Base-by-base conservation (phyloP, 768 basidiomycete genomes). In the Cantharellus cinnabarinus region DNA sequence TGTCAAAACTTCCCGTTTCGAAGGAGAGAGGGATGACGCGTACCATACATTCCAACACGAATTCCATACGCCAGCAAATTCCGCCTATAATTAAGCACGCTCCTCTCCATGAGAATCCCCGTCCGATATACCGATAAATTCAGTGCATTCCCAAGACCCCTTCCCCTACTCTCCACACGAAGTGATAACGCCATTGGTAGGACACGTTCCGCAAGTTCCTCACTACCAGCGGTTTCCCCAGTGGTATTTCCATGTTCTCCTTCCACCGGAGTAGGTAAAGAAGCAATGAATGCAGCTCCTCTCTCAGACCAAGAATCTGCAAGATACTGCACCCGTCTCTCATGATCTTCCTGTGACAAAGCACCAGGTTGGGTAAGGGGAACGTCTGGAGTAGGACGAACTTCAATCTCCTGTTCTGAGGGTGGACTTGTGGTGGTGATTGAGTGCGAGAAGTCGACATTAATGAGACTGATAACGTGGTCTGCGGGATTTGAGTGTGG, bases 21-120 rank as follows among this genome's bases (percentile, higher is more conserved):
- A 29, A 29, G 44, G 57, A 58, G 15, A 50, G 5, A 42, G 5
- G 52, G 5, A 54, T 7, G 37, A 41, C 0, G 4, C 59, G n/a
- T 70, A 55, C 69, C 72, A 59, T 80, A 81, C 79, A 81, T 79
- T 42, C 72, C 78, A 5, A 72, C 65, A 42, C 79, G 68, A 2
- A 81, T 73, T 5, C 79, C 78, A 64, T 79, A 81, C 1, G 79
- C 79, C 38, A 82, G 67, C 2, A 79, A 61, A 63, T 81, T 80
- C 15, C 80, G 67, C 14, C 65, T 65, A 63, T 80, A 80, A 63
- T 80, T 80, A 56, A 73, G 61, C 10, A 70, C 63, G 51, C 71
- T 75, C 20, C 79, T 67, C 60, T 78, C 71, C 2, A 73, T 70
- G 2, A 81, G 69, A 3, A 77, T 71, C n/a, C 66, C n/a, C 1